A percentile compares a stretch with the other conserved stretches of the same genome.
Conservation (phyloP, 768 basidiomycete species). For the Xerocomus spinulosus region DNA sequence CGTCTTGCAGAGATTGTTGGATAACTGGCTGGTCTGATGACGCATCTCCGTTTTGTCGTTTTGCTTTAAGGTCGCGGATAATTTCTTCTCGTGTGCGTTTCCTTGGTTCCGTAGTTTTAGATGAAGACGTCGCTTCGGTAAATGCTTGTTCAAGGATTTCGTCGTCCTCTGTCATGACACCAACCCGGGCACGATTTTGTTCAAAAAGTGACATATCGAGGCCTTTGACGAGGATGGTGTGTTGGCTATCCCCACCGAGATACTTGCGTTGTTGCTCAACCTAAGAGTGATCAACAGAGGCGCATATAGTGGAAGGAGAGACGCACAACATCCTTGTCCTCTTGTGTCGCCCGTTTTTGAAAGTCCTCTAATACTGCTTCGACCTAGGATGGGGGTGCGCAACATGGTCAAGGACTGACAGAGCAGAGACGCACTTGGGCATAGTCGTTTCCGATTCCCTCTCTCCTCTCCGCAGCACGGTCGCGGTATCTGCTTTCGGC, state of each 20-base stretch:
- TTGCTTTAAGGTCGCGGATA: slow-evolving; percentile 66
- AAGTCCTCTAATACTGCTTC: slow-evolving; percentile 83
- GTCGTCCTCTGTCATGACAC: slow-evolving; percentile 62
- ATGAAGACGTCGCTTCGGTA: slow-evolving; percentile 37
- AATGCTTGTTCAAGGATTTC: slow-evolving; percentile 79
- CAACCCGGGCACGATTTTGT: slow-evolving; percentile 69
- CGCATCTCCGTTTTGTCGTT: slow-evolving; percentile 35
- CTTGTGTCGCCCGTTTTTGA: slow-evolving; percentile 55
- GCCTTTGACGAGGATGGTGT: slow-evolving; percentile 85
- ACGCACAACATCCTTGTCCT: slow-evolving; percentile 57
- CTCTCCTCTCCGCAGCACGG: slow-evolving; percentile 68
- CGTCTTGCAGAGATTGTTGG: slow-evolving; percentile 16
- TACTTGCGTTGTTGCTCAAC: slow-evolving; percentile 71
- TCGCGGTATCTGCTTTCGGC: slow-evolving; percentile 59
- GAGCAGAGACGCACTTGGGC: slow-evolving; percentile 48
- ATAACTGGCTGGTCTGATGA: slow-evolving; percentile 7
- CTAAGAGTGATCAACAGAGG: slow-evolving; percentile 33
- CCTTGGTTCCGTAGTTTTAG: slow-evolving; percentile 33
- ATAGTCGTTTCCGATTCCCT: slow-evolving; percentile 66
- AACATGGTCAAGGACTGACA: background rate
- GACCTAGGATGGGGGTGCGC: slow-evolving; percentile 40
- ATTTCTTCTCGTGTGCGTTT: slow-evolving; percentile 81
- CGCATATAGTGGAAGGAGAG: background rate
- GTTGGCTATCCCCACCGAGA: slow-evolving; percentile 80
- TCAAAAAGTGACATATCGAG: slow-evolving; percentile 84